Conservation (phyloP, 176 grass and related monocot species). For the Elaeis guineensis region DNA sequence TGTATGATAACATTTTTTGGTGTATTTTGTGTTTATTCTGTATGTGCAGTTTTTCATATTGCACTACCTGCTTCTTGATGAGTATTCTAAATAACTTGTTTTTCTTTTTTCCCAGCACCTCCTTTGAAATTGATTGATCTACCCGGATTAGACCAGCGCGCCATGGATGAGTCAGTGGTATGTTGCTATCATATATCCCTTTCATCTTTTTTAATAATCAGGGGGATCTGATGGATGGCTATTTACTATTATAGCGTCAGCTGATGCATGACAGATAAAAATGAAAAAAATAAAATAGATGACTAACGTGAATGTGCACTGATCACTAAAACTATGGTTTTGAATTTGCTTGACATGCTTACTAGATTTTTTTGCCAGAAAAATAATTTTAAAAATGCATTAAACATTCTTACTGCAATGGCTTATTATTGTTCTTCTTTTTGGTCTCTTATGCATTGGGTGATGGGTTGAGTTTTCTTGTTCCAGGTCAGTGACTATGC, state of each 20-base stretch:
- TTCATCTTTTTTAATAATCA: slow-evolving; percentile 1
- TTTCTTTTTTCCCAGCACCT: slow-evolving; percentile 49
- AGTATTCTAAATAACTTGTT: slow-evolving; percentile 5
- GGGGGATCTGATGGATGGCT: neutral
- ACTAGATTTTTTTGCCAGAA: neutral
- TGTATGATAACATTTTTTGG: no score
- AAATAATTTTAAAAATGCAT: no score
- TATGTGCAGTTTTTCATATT: no score
- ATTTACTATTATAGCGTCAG: neutral
- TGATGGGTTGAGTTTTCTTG: slow-evolving; percentile 17
- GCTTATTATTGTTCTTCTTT: neutral
- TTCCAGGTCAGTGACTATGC: slow-evolving; percentile 87
- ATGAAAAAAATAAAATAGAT: no score
- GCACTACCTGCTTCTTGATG: no score
- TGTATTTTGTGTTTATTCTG: no score
- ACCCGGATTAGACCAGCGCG: slow-evolving; percentile 88
- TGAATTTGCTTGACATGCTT: neutral
- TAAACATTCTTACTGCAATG: neutral
- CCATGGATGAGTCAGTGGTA: slow-evolving; percentile 79
- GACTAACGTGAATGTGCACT: no score
- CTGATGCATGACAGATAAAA: no score
- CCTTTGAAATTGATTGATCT: slow-evolving; percentile 97
- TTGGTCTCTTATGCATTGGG: neutral
- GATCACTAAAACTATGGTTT: no score
- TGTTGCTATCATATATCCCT: slow-evolving; percentile 14